Percentiles rank a stretch among this genome's conserved stretches.
These are phyloP conservation scores for Penicillium fuscoglaucum DNA, from an alignment of 2,329 filamentous ascomycete genomes.

Conservation along the genomic window DNA sequence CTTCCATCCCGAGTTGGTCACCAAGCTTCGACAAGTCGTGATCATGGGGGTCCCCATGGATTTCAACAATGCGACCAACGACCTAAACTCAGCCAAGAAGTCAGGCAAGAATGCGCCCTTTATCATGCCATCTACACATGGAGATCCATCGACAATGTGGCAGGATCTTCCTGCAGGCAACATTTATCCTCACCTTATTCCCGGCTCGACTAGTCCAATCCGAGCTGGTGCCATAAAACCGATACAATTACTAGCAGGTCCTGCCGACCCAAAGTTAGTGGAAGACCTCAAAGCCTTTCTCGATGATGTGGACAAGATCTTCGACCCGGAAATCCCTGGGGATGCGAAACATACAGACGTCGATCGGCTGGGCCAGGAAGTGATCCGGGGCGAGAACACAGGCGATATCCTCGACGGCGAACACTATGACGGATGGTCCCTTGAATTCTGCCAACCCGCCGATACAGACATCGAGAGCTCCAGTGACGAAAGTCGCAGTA, in stretches of 20 bases:
- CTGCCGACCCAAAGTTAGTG: constrained; percentile 65
- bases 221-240: constrained; percentile 69
- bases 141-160: constrained; percentile 70
- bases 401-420: constrained; percentile 65
- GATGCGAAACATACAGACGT: constrained; percentile 60
- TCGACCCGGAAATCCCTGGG: constrained; percentile 54
- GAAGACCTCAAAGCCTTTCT: constrained; percentile 70
- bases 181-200: constrained; percentile 75
- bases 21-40: constrained; percentile 61
- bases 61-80: constrained; percentile 26
- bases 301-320: constrained; percentile 68
- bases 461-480: constrained; percentile 51
- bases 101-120: constrained; percentile 57
- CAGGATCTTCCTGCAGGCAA: constrained; percentile 81
- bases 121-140: constrained; percentile 73
- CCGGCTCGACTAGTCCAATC: constrained; percentile 73
- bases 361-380: constrained; percentile 71
- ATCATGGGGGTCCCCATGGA: constrained; percentile 36
- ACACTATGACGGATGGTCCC: constrained; percentile 88
- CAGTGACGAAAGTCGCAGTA: constrained; percentile 45
- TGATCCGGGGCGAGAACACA: constrained; percentile 65
- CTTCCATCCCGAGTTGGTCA: constrained; percentile 56
- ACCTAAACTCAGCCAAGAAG: constrained; percentile 48
- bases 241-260: constrained; percentile 67
- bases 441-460: constrained; percentile 68